Evolutionary conservation across 495 filamentous ascomycete genomes (phyloP).

Genomic region (Penicillium steckii): DNA sequence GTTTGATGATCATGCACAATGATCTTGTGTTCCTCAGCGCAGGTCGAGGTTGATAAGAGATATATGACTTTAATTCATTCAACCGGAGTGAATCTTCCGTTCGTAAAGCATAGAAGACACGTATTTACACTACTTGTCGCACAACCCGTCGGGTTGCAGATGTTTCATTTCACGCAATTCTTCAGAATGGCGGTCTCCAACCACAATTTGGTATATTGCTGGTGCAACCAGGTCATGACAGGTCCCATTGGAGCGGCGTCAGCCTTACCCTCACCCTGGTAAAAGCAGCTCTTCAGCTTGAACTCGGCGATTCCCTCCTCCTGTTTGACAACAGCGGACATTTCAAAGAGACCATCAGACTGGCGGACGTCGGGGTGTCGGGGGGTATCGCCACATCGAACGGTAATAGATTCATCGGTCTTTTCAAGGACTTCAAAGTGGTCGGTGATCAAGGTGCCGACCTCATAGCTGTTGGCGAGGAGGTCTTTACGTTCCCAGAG

Average conservation of each 20-base stretch:
- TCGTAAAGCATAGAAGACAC: neutral
- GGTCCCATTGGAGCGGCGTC: conserved; percentile 51
- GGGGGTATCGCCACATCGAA: conserved; percentile 68
- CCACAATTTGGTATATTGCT: conserved; percentile 62
- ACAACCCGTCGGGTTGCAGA: neutral
- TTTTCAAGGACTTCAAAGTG: conserved; percentile 77
- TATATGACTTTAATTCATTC: too few species aligned
- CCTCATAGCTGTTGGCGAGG: conserved; percentile 51
- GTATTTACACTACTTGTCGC: neutral
- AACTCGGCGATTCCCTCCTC: conserved; percentile 62
- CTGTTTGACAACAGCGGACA: conserved; percentile 60
- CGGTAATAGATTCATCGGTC: conserved; percentile 55
- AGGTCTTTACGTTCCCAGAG: conserved; percentile 63
- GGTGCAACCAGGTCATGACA: conserved; percentile 57
- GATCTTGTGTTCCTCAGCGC: neutral
- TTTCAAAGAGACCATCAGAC: conserved; percentile 69
- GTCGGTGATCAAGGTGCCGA: conserved; percentile 66
- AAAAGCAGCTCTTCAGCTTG: conserved; percentile 66
- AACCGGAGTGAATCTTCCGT: neutral
- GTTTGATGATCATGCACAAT: too few species aligned
- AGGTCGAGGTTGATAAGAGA: too few species aligned
- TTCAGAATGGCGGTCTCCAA: conserved; percentile 54
- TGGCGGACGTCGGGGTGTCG: conserved; percentile 53
- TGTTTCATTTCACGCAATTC: conserved; percentile 15
- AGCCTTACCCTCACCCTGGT: conserved; percentile 51